phyloP scores from a whole-genome alignment of 345 rosid species.

The Psidium friedrichsthalianum region DNA sequence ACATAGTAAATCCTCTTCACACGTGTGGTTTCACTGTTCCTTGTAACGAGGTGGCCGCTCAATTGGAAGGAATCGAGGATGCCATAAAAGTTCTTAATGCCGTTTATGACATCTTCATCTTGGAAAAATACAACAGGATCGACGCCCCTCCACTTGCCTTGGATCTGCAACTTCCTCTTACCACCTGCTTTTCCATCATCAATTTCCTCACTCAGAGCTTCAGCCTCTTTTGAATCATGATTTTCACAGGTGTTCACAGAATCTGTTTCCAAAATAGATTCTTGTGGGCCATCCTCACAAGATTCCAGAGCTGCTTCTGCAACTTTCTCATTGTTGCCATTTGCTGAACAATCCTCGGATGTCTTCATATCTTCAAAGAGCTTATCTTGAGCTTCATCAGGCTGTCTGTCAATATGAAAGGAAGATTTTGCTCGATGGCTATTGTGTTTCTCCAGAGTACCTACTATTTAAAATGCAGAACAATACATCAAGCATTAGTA shows the following conservation, averaged over 20 bases:
- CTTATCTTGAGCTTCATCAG: conserved; percentile 18
- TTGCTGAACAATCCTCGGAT: conserved; percentile 15
- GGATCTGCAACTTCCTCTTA: conserved; percentile 80
- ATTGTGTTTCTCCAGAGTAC: conserved; percentile 8
- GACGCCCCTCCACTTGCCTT: conserved; percentile 91
- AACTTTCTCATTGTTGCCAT: conserved; percentile 15
- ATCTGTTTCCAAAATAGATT: conserved; percentile 14
- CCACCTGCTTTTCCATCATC: conserved; percentile 25
- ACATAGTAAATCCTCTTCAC: conserved; percentile 93
- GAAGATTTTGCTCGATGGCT: conserved; percentile 34
- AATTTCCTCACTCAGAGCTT: conserved; percentile 13
- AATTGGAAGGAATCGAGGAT: conserved; percentile 69
- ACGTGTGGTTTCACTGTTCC: conserved; percentile 67
- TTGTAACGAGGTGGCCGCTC: conserved; percentile 59
- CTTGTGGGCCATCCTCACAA: conserved; percentile 21
- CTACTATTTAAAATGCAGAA: neutral
- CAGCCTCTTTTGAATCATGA: conserved; percentile 19
- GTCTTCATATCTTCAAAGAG: conserved; percentile 15
- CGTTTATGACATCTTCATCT: conserved; percentile 52
- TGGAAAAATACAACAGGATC: conserved; percentile 81
- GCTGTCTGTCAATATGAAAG: conserved; percentile 13
- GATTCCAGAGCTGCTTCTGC: conserved; percentile 26
- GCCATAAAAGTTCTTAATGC: conserved; percentile 75
- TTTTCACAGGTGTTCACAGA: conserved; percentile 14
- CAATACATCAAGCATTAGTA: neutral